Base-by-base conservation (phyloP, 73 alveolate species). In the Paramecium caudatum region DNA sequence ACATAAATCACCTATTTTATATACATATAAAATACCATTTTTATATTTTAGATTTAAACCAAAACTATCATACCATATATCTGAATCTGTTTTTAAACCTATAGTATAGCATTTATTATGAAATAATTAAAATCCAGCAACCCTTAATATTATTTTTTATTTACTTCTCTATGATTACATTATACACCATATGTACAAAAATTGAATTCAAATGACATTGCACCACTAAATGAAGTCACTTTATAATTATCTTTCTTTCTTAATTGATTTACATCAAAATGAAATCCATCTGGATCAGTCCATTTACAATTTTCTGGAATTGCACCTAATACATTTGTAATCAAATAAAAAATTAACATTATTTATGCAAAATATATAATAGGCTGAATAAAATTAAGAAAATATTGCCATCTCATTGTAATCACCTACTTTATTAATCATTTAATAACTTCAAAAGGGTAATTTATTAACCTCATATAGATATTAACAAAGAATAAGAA, bases 31-130 rank as follows among this genome's bases (percentile, higher is more conserved):
- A 17, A 1, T 45, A 74, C 88, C 88, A 41, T 74, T 74, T 74
- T 74, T 74, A 41, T 39, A 74, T 41, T 74, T 39, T n/a, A 74
- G 68, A 41, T 41, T 74, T 19, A 74, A 21, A 37, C 88, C 88
- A 74, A 27, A 33, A 65, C 49, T 74, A 74, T 74, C 88, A 74
- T 74, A 74, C 88, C 88, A 41, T 10, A 74, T 45, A 74, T 37
- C 68, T 16, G 88, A 37, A 15, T 37, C 62, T n/a, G 43, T 21
- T 43, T 43, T 74, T 41, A 45, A 19, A 2, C 88, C 88, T 7
- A 74, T 39, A 36, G 88, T 74, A 47, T 74, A 74, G 15, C 88
- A 74, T 74, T 74, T 74, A 21, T 74, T 74, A 74, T 74, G 88
- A 74, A 74, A 74, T 43, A 23, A 19, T 74, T 74, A 45, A 23